Evolutionary conservation across 441 rosid species (phyloP).

Genomic region (Aleurites moluccanus): DNA sequence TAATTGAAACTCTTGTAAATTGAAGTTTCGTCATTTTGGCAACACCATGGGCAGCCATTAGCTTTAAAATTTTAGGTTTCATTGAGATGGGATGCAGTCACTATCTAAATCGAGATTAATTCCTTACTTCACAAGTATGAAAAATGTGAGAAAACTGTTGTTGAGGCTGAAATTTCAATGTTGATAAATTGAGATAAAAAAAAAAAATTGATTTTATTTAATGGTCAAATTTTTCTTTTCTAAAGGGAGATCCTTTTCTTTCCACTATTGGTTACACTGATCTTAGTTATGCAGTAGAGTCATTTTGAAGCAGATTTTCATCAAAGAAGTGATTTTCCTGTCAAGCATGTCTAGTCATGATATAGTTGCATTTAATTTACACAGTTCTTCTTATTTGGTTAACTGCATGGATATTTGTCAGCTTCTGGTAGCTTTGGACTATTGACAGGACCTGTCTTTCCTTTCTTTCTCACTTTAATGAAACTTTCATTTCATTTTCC

Average conservation of each 20-base stretch:
- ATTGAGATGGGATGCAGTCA: background rate
- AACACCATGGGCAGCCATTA: background rate
- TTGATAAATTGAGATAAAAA: background rate
- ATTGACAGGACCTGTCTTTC: background rate
- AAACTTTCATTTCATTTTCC: slow-evolving; percentile 1
- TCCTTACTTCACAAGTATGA: background rate
- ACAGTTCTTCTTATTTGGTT: background rate
- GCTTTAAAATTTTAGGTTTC: slow-evolving; percentile 4
- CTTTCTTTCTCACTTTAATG: background rate
- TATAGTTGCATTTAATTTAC: background rate
- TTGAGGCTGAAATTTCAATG: background rate
- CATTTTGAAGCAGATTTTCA: background rate
- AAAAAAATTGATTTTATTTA: background rate
- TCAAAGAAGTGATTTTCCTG: background rate
- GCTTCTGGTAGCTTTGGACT: background rate
- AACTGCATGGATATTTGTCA: background rate
- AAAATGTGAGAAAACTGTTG: background rate
- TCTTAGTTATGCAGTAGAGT: background rate
- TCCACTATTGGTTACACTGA: background rate
- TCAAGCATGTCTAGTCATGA: background rate
- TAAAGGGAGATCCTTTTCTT: background rate
- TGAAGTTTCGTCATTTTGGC: background rate
- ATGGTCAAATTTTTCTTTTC: background rate
- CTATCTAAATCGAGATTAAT: background rate
- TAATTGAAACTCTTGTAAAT: background rate